Evolutionary conservation across 371 early-diverging fungal genomes (phyloP).

Genomic region (Gilbertella persicaria): DNA sequence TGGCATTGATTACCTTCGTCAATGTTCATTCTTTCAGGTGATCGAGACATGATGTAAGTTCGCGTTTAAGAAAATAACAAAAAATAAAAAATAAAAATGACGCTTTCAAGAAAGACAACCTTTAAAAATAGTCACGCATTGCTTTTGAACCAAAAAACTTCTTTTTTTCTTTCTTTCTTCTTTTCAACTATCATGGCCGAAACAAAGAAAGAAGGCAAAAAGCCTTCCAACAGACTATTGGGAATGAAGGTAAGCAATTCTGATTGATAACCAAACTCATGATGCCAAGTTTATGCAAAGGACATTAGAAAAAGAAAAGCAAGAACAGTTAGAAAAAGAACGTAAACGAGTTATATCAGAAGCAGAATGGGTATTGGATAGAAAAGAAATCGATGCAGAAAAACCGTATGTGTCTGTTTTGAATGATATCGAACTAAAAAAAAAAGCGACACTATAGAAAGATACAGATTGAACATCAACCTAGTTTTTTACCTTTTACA

Average conservation of each 20-base stretch:
- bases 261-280: not conserved
- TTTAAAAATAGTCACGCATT: too few species aligned
- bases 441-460: slow-evolving; percentile 29
- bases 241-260: slow-evolving; percentile 43
- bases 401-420: slow-evolving; percentile 60
- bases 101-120: too few species aligned
- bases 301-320: slow-evolving; percentile 43
- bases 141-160: too few species aligned
- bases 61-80: not conserved
- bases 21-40: slow-evolving; percentile 56
- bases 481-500: slow-evolving; percentile 50
- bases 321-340: slow-evolving; percentile 37
- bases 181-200: slow-evolving; percentile 9
- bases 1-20: slow-evolving; percentile 51
- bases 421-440: too few species aligned
- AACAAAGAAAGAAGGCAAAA: slow-evolving; percentile 27
- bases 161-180: too few species aligned
- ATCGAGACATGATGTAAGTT: slow-evolving; percentile 19
- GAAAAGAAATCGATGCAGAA: slow-evolving; percentile 37
- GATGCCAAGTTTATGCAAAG: slow-evolving; percentile 71
- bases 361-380: slow-evolving; percentile 59
- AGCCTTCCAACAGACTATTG: slow-evolving; percentile 44
- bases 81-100: too few species aligned
- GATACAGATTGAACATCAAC: slow-evolving; percentile 53
- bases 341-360: slow-evolving; percentile 56